Conservation (phyloP, 169 alveolate genomes). For the Theileria equi region DNA sequence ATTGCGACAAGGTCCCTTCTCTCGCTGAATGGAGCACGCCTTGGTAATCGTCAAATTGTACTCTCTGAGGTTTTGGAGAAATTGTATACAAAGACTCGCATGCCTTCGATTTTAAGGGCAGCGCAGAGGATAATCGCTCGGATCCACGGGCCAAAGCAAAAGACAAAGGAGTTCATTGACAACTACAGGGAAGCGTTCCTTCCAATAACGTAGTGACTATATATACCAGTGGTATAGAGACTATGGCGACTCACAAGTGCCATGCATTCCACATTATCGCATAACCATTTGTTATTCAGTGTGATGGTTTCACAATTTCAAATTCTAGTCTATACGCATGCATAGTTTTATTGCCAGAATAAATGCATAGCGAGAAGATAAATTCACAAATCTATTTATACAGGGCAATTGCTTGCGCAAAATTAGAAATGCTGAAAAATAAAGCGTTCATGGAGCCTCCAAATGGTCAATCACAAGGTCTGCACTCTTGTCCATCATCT, state of each 20-base stretch:
- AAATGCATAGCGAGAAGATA: no score
- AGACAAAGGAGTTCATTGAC: conserved; percentile 9
- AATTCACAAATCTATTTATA: no score
- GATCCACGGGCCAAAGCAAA: conserved; percentile 8
- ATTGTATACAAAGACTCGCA: conserved; percentile 5
- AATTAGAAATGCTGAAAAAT: no score
- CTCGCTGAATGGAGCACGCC: conserved; percentile 66
- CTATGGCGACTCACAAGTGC: no score
- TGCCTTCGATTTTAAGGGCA: conserved; percentile 35
- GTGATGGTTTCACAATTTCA: no score
- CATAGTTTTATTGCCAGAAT: no score
- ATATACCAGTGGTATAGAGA: no score
- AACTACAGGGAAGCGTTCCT: conserved; percentile 42
- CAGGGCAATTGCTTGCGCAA: no score
- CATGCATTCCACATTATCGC: no score
- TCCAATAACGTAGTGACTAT: not conserved
- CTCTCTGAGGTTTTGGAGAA: conserved; percentile 56
- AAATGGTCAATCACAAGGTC: conserved; percentile 1
- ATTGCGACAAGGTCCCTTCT: conserved; percentile 71
- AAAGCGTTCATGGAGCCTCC: no score
- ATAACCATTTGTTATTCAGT: no score
- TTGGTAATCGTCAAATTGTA: conserved; percentile 66
- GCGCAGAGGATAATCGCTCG: conserved; percentile 28
- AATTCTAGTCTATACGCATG: no score
- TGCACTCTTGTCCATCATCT: not conserved